These are phyloP conservation scores for Rhizophora mangle DNA, from an alignment of 345 rosid species.

Conservation along the genomic window DNA sequence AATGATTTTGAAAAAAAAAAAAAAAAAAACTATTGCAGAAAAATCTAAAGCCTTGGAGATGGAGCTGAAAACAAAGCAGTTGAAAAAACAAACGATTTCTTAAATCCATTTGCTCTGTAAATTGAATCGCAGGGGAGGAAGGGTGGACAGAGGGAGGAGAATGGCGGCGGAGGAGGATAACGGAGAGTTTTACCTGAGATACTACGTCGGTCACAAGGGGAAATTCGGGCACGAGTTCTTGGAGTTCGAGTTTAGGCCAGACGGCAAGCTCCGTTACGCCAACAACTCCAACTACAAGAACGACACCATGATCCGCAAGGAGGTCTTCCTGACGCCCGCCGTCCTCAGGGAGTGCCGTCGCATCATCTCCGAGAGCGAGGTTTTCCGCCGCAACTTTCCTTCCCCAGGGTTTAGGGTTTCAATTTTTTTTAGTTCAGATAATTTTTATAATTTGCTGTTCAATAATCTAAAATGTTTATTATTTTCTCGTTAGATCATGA, in stretches of 20 bases:
- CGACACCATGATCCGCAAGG: conserved; percentile 98
- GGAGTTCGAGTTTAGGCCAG: conserved; percentile 97
- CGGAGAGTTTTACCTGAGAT: conserved; percentile 83
- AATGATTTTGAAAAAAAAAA: no score
- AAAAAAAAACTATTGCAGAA: no score
- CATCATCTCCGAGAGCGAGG: conserved; percentile 97
- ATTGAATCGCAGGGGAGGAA: background rate
- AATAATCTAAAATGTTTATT: no score
- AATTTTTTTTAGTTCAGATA: background rate
- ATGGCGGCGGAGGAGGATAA: conserved; percentile 64
- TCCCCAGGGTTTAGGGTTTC: conserved; percentile 14
- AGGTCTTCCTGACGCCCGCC: conserved; percentile 92
- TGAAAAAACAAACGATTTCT: background rate
- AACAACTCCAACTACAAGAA: conserved; percentile 99
- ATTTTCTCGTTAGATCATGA: conserved; percentile 57
- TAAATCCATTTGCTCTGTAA: background rate
- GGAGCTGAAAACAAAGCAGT: background rate
- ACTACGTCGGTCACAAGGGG: conserved; percentile 98
- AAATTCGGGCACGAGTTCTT: conserved; percentile 97
- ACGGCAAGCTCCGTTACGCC: conserved; percentile 97
- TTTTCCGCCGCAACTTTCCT: background rate
- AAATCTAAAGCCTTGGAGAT: no score
- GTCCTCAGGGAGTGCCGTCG: conserved; percentile 94
- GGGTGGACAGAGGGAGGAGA: background rate
- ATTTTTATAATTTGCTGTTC: no score